phyloP scores from a whole-genome alignment of 257 asterid genomes.

The Solanum appendiculatum region DNA sequence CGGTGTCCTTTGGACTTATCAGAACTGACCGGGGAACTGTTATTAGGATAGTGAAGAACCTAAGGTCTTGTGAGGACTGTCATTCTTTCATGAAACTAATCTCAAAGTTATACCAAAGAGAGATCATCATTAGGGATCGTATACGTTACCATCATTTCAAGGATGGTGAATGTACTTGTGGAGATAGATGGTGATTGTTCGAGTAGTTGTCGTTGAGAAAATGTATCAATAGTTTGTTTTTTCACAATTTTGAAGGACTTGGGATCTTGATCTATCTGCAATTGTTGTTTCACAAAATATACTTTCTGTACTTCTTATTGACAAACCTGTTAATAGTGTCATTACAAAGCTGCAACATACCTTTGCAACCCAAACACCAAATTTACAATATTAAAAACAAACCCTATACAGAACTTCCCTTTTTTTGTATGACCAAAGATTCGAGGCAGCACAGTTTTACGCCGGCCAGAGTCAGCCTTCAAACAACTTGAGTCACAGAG shows the following conservation, averaged over 20 bases:
- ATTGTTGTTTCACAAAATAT: background rate
- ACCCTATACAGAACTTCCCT: background rate
- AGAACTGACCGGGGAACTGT: conserved; percentile 2
- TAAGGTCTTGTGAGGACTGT: conserved; percentile 20
- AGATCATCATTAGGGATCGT: conserved; percentile 14
- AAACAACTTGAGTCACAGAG: background rate
- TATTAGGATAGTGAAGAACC: conserved; percentile 18
- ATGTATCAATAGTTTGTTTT: background rate
- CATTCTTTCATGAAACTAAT: conserved; percentile 18
- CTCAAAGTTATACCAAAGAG: conserved; percentile 15
- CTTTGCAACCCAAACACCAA: background rate
- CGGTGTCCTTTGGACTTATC: conserved; percentile 14
- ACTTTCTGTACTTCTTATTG: background rate
- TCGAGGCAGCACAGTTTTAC: background rate
- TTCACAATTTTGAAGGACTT: background rate
- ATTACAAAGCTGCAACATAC: background rate
- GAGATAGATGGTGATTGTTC: conserved; percentile 13
- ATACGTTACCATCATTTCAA: conserved; percentile 18
- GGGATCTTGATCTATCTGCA: background rate
- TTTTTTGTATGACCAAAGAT: background rate
- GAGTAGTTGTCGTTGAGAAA: background rate
- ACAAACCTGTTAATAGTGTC: background rate
- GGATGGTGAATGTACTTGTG: conserved; percentile 21
- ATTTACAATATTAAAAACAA: background rate
- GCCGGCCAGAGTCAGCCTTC: background rate